Evolutionary conservation across 2,329 filamentous ascomycete species (phyloP).

Genomic region (Cordyceps farinosa): DNA sequence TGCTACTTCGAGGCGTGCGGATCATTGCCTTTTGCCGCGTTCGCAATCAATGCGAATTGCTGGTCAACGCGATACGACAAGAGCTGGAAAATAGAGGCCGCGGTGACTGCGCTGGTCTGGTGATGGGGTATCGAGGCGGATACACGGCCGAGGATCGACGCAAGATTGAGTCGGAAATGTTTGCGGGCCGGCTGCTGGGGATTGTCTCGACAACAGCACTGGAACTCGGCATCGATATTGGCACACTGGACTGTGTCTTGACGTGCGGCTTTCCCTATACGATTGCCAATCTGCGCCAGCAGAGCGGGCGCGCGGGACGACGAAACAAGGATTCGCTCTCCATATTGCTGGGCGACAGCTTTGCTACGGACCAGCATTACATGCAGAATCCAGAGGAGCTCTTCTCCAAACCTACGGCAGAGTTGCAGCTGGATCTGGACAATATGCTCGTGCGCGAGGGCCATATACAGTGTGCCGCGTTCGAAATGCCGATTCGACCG

Average conservation of each 20-base stretch:
- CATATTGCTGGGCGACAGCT: constrained; percentile 82
- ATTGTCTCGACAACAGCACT: constrained; percentile 92
- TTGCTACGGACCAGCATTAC: constrained; percentile 90
- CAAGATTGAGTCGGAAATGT: constrained; percentile 92
- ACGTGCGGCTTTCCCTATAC: constrained; percentile 95
- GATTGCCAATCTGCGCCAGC: constrained; percentile 89
- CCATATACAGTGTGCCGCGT: constrained; percentile 91
- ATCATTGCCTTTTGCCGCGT: constrained; percentile 92
- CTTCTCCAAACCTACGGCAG: constrained; percentile 85
- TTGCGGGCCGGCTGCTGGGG: constrained; percentile 86
- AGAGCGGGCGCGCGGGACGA: constrained; percentile 87
- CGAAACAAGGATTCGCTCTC: constrained; percentile 92
- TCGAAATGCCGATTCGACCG: constrained; percentile 88
- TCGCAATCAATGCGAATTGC: constrained; percentile 80
- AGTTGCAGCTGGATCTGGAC: constrained; percentile 84
- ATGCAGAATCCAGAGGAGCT: constrained; percentile 96
- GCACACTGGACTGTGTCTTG: constrained; percentile 86
- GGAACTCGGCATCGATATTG: constrained; percentile 93
- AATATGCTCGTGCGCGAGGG: constrained; percentile 91
- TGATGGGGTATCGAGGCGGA: constrained; percentile 94
- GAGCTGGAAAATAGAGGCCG: constrained; percentile 73
- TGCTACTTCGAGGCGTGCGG: constrained; percentile 82
- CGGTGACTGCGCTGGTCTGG: constrained; percentile 68
- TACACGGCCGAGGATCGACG: constrained; percentile 90
- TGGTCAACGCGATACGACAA: constrained; percentile 74